Percentiles rank a stretch among this genome's conserved stretches.
Conservation (phyloP, 2,329 filamentous ascomycete genomes). For the Karstenula rhodostoma region DNA sequence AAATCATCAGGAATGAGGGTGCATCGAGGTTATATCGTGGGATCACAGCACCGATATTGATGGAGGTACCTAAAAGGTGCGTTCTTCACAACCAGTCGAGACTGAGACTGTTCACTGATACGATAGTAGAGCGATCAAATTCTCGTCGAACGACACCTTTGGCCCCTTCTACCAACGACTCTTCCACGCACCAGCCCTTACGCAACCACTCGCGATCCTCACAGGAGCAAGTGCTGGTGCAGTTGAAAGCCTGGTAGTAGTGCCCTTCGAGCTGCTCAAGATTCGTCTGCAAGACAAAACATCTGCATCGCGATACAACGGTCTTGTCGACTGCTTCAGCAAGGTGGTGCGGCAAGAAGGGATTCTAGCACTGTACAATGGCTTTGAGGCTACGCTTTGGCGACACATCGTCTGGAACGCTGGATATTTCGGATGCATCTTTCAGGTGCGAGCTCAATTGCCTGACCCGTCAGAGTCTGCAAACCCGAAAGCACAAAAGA, state of each 20-base stretch:
- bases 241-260: slow-evolving; percentile 41
- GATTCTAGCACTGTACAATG: slow-evolving; percentile 38
- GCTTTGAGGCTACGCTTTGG: slow-evolving; percentile 44
- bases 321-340: slow-evolving; percentile 35
- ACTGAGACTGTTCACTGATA: neutral
- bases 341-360: slow-evolving; percentile 41
- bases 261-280: slow-evolving; percentile 42
- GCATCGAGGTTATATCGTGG: slow-evolving; percentile 35
- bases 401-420: slow-evolving; percentile 45
- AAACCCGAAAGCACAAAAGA: slow-evolving; percentile 36
- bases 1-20: slow-evolving; percentile 38
- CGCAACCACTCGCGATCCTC: slow-evolving; percentile 37
- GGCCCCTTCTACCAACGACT: slow-evolving; percentile 33
- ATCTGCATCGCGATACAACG: slow-evolving; percentile 37
- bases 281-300: slow-evolving; percentile 41
- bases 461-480: slow-evolving; percentile 22
- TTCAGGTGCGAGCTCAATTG: slow-evolving; percentile 37
- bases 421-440: slow-evolving; percentile 44
- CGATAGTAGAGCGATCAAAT: slow-evolving; percentile 37
- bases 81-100: neutral
- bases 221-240: slow-evolving; percentile 42
- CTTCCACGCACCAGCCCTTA: slow-evolving; percentile 30
- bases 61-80: slow-evolving; percentile 42
- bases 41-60: slow-evolving; percentile 43
- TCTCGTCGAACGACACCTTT: slow-evolving; percentile 43